Evolutionary conservation across 805 yeast genomes (phyloP).

Genomic region (Candida sphagnicola): DNA sequence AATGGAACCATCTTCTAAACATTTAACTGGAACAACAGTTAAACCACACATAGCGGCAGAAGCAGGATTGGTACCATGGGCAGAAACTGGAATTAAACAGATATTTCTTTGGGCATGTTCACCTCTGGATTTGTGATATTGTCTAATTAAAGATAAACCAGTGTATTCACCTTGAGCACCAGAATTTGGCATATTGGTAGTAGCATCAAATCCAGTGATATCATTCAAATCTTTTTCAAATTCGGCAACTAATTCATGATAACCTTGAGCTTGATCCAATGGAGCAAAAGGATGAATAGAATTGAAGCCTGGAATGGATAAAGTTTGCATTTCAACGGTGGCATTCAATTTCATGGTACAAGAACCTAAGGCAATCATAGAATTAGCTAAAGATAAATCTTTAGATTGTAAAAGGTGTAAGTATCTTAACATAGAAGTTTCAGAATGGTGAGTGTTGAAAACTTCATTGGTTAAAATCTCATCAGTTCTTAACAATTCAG

Average conservation of each 20-base stretch:
- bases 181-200: constrained; percentile 93
- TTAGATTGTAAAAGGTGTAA: constrained; percentile 76
- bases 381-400: constrained; percentile 89
- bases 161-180: constrained; percentile 99
- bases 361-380: constrained; percentile 97
- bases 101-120: constrained; percentile 67
- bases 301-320: constrained; percentile 91
- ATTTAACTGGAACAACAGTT: constrained; percentile 89
- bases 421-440: constrained; percentile 92
- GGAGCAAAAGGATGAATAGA: constrained; percentile 94
- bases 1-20: constrained; percentile 79
- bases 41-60: constrained; percentile 97
- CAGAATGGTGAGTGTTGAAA: constrained; percentile 85
- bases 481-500: constrained; percentile 51
- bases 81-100: constrained; percentile 93
- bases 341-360: constrained; percentile 98
- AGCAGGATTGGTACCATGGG: constrained; percentile 99
- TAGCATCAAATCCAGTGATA: constrained; percentile 89
- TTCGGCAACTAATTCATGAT: constrained; percentile 67
- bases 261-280: constrained; percentile 82
- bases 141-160: constrained; percentile 81
- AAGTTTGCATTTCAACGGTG: constrained; percentile 90
- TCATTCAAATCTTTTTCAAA: constrained; percentile 82
- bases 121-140: constrained; percentile 69
- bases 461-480: constrained; percentile 65